phyloP scores from a whole-genome alignment of 176 grass and related monocot species.

The Rhynchospora pubera region DNA sequence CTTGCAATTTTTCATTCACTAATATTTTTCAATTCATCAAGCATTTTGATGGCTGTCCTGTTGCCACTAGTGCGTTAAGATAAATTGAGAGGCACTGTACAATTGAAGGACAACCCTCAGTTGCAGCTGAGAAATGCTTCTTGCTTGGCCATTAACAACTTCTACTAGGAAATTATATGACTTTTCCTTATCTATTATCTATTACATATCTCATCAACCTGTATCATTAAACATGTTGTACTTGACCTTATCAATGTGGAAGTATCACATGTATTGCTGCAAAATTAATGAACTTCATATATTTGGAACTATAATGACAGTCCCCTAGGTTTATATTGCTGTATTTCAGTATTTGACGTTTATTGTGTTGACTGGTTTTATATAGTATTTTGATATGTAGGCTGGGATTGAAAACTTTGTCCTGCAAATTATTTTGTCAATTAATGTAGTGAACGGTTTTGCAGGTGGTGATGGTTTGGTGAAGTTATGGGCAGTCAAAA shows the following conservation, averaged over 20 bases:
- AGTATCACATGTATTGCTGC: background rate
- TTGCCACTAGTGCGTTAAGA: background rate
- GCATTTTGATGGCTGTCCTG: background rate
- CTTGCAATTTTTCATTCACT: background rate
- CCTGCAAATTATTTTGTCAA: conserved; percentile 7
- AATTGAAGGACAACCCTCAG: background rate
- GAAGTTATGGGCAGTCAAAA: conserved; percentile 89
- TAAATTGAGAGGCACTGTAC: background rate
- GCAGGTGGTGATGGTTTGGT: conserved; percentile 91
- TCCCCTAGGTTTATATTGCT: background rate
- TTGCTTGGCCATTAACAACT: background rate
- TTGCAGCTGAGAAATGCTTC: background rate
- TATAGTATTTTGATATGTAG: background rate
- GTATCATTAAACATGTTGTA: background rate
- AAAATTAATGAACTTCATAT: background rate
- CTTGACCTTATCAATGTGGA: background rate
- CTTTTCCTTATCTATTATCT: no score
- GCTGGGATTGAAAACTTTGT: background rate
- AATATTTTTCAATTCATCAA: background rate
- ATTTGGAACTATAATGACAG: conserved; percentile 16
- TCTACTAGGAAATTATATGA: background rate
- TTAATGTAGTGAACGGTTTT: conserved; percentile 31
- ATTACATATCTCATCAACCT: background rate
- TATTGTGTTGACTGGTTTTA: background rate
- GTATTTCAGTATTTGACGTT: background rate